phyloP scores from a whole-genome alignment of 805 yeast genomes.

The Barnettozyma salicaria region DNA sequence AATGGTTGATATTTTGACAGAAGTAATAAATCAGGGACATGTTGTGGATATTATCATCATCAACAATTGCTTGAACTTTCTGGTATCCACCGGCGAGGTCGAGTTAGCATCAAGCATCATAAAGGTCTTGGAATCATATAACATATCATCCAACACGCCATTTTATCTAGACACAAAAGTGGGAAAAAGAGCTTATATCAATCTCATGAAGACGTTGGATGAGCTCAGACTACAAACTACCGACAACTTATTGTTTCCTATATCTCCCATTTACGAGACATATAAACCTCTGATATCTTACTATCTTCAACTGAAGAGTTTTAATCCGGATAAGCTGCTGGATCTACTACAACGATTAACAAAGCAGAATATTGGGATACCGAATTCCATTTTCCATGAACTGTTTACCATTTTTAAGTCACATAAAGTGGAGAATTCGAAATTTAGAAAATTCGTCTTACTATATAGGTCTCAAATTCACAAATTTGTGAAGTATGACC shows the following conservation, averaged over 20 bases:
- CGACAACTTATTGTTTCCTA: conserved; percentile 1
- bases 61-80: not conserved
- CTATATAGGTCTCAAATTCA: conserved; percentile 1
- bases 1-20: not conserved
- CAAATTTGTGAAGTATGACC: conserved; percentile 6
- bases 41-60: conserved; percentile 6
- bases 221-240: conserved; percentile 1
- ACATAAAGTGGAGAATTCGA: conserved; percentile 3
- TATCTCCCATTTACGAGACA: conserved; percentile 6
- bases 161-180: conserved; percentile 3
- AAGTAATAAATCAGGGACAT: not conserved
- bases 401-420: conserved; percentile 4
- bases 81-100: conserved; percentile 1
- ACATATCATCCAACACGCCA: not conserved
- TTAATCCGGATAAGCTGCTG: conserved; percentile 1
- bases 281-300: conserved; percentile 2
- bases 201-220: conserved; percentile 2
- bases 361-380: not conserved
- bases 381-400: conserved; percentile 2
- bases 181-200: conserved; percentile 3
- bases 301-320: conserved; percentile 1
- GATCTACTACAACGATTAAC: not conserved
- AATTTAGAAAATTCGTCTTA: not conserved
- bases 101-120: conserved; percentile 1
- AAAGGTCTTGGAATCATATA: conserved; percentile 1